Base-by-base conservation (phyloP, 192 early-diverging fungal species). In the Geranomyces variabilis region DNA sequence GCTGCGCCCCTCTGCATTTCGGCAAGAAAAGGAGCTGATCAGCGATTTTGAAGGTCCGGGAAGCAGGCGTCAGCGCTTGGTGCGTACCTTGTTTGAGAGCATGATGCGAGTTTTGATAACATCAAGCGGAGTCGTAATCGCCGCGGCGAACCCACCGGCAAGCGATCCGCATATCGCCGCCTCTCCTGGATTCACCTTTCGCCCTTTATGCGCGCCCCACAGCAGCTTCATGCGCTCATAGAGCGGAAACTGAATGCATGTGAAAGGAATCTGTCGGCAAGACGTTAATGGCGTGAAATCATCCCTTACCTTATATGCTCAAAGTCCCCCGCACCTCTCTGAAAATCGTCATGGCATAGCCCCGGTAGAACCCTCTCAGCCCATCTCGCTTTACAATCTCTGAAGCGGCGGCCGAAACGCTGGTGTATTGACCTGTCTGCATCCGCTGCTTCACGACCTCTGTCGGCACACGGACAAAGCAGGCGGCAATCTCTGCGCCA, bases 91-190 rank as follows among this genome's bases (percentile, higher is more conserved):
- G 29, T 84, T 80, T 7, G 93, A 93, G n/a, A 99, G 82, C 96
- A 99, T 99, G 19, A 96, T 86, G 28, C 96, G 83, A 10, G 96
- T 99, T 81, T 97, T 99, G 64, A 94, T 86, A 0, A 99, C 95
- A 81, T 99, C 96, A 58, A 99, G 81, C 21, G 96, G 96, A 7
- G 96, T 99, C 0, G 96, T 99, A 7, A 91, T 30, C 13, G 87
- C 94, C 1, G 95, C 96, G 0, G 96, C 94, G 22, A 89, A 85
- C 14, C 91, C 96, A 72, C 96, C 96, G 3, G 94, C 88, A 26
- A 99, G 51, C 30, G 90, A 92, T 15, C 94, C 96, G 67, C 90
- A 95, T 14, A 96, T 66, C 0, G 92, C 91, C 8, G 93, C 92
- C 76, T 96, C 92, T 83, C 86, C 91, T 31, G 94, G 88, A 59